Conservation (phyloP, 1,284 basidiomycete genomes). For the Malassezia dermatis region DNA sequence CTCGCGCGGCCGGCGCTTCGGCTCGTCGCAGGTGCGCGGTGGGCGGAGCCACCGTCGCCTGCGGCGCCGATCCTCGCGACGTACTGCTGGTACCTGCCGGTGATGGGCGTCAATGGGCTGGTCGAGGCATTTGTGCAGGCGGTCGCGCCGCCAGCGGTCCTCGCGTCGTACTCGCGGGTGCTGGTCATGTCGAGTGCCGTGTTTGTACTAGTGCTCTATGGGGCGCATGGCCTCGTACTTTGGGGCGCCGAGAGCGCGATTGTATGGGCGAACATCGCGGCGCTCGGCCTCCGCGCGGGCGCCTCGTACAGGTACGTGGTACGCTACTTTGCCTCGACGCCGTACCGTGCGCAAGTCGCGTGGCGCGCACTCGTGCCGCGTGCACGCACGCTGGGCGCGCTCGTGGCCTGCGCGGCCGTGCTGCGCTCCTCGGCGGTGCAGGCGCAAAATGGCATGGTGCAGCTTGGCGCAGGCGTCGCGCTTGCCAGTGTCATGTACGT, state of each 20-base stretch:
- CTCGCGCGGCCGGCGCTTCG: conserved; percentile 27
- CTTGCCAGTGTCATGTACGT: neutral
- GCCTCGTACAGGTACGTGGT: neutral
- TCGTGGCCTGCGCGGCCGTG: neutral
- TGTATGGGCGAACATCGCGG: conserved; percentile 5
- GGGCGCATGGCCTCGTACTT: neutral
- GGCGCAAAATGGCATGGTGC: neutral
- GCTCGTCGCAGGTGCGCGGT: conserved; percentile 34
- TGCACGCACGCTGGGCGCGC: neutral
- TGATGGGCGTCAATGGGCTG: conserved; percentile 43
- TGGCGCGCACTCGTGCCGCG: neutral
- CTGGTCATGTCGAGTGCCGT: conserved; percentile 25
- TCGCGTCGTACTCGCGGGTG: conserved; percentile 26
- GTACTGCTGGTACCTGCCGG: conserved; percentile 37
- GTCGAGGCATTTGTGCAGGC: conserved; percentile 42
- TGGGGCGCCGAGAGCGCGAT: neutral
- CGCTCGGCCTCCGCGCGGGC: conserved; percentile 6
- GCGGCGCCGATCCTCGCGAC: conserved; percentile 31
- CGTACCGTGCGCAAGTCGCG: neutral
- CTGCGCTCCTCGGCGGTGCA: neutral
- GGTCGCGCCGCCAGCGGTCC: conserved; percentile 19
- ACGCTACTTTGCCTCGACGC: neutral
- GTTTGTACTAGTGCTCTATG: conserved; percentile 22
- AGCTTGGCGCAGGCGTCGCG: neutral
- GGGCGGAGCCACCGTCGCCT: conserved; percentile 26